phyloP scores from a whole-genome alignment of 768 basidiomycete genomes.

The Lactarius psammicola region DNA sequence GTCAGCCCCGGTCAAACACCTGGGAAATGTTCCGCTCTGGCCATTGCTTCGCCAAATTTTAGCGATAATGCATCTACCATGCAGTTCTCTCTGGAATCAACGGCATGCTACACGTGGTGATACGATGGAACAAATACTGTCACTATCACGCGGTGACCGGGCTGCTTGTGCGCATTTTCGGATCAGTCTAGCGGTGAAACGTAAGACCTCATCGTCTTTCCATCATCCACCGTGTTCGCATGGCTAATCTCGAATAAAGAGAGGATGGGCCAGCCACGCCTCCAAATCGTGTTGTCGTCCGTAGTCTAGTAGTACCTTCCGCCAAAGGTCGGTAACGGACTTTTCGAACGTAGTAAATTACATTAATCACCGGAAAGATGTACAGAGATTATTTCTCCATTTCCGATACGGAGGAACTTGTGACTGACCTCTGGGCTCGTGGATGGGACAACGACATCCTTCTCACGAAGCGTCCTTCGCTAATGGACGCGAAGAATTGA shows the following conservation, averaged over 20 bases:
- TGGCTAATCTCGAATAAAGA: slow-evolving; percentile 1
- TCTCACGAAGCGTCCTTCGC: slow-evolving; percentile 11
- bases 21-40: slow-evolving; percentile 7
- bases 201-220: slow-evolving; percentile 13
- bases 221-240: slow-evolving; percentile 1
- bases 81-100: slow-evolving; percentile 19
- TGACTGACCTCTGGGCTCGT: not conserved
- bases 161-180: not conserved
- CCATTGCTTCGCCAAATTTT: slow-evolving; percentile 20
- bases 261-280: slow-evolving; percentile 7
- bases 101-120: slow-evolving; percentile 20
- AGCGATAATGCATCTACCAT: slow-evolving; percentile 14
- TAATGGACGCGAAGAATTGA: slow-evolving; percentile 3
- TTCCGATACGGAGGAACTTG: not conserved
- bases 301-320: not conserved
- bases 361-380: slow-evolving; percentile 3
- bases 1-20: not conserved
- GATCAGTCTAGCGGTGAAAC: slow-evolving; percentile 2
- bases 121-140: slow-evolving; percentile 11
- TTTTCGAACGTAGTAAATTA: slow-evolving; percentile 1
- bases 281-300: slow-evolving; percentile 11
- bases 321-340: not conserved
- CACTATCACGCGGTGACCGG: slow-evolving; percentile 17
- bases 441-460: slow-evolving; percentile 1
- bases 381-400: not conserved